Percentiles rank a stretch among this genome's conserved stretches.
Evolutionary conservation across 192 early-diverging fungal genomes (phyloP).

Genomic region (Cladochytrium replicatum): DNA sequence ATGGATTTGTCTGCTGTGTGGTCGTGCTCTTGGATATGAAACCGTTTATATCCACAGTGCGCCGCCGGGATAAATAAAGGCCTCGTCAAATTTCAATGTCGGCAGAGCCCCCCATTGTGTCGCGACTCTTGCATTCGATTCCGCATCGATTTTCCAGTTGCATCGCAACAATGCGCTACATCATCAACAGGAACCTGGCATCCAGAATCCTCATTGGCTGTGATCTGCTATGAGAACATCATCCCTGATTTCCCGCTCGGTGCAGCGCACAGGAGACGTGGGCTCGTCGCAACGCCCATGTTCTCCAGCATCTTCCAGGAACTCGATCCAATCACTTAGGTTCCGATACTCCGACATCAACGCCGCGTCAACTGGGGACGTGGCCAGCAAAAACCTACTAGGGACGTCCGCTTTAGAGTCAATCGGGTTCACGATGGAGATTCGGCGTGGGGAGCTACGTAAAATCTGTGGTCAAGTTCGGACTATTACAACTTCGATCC

Average conservation of each 20-base stretch:
- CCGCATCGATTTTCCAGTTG: too few species aligned
- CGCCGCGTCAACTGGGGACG: slow-evolving; percentile 10
- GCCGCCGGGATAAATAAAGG: too few species aligned
- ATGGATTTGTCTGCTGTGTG: too few species aligned
- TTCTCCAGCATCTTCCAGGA: slow-evolving; percentile 14
- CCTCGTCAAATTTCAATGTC: too few species aligned
- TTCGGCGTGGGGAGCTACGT: slow-evolving; percentile 2
- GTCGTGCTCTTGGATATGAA: too few species aligned
- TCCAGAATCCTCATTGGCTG: too few species aligned
- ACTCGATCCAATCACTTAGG: slow-evolving; percentile 20
- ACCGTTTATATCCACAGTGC: too few species aligned
- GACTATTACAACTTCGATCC: slow-evolving; percentile 9
- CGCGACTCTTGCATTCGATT: too few species aligned
- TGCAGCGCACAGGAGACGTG: neutral
- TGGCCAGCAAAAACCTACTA: neutral
- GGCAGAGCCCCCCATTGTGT: too few species aligned
- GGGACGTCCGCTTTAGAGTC: neutral
- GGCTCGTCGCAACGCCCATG: slow-evolving; percentile 5
- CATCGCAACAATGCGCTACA: too few species aligned
- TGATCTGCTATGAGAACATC: too few species aligned
- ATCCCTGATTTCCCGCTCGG: slow-evolving; percentile 18
- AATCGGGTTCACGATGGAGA: slow-evolving; percentile 15
- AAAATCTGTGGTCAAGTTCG: slow-evolving; percentile 8
- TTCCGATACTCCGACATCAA: slow-evolving; percentile 19
- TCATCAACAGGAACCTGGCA: too few species aligned